Conservation (phyloP, 139 green algal genomes). For the Micromonas pusilla region DNA sequence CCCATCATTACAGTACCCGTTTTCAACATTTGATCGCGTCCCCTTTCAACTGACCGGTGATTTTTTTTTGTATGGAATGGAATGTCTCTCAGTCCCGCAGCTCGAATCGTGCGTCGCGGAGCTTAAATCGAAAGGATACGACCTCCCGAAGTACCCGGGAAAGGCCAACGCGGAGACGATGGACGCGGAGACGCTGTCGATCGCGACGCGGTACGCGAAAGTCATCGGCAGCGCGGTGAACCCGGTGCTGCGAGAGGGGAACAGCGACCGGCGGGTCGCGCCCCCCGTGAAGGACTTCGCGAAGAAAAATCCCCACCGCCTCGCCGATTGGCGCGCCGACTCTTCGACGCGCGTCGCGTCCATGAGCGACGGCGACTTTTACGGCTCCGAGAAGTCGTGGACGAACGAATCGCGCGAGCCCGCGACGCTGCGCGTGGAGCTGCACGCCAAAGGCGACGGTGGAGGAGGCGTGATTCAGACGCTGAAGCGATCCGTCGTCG, state of each 20-base stretch:
- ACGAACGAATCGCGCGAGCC: conserved; percentile 11
- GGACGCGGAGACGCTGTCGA: conserved; percentile 2
- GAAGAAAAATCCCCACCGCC: conserved; percentile 25
- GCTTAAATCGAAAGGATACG: conserved; percentile 28
- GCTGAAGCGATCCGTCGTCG: too few relatives aligned
- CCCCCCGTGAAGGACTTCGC: conserved; percentile 31
- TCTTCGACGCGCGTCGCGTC: conserved; percentile 14
- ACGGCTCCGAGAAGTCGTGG: conserved; percentile 24
- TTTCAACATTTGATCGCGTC: too few relatives aligned
- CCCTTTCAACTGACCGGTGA: too few relatives aligned
- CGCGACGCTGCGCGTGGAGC: background rate
- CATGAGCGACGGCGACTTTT: conserved; percentile 31
- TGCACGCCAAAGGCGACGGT: background rate
- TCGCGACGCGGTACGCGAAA: conserved; percentile 24
- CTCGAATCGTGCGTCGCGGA: conserved; percentile 26
- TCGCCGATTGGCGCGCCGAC: conserved; percentile 17
- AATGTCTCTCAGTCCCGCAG: too few relatives aligned
- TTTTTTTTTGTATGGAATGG: too few relatives aligned
- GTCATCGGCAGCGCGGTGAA: conserved; percentile 30
- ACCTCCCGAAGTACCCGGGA: conserved; percentile 16
- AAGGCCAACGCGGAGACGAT: background rate
- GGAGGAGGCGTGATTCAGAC: too few relatives aligned
- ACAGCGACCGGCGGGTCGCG: conserved; percentile 28
- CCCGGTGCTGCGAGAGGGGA: conserved; percentile 35
- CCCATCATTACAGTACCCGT: too few relatives aligned